These are phyloP conservation scores for Isabelozyma heimii DNA, from an alignment of 805 yeast genomes.

Conservation along the genomic window DNA sequence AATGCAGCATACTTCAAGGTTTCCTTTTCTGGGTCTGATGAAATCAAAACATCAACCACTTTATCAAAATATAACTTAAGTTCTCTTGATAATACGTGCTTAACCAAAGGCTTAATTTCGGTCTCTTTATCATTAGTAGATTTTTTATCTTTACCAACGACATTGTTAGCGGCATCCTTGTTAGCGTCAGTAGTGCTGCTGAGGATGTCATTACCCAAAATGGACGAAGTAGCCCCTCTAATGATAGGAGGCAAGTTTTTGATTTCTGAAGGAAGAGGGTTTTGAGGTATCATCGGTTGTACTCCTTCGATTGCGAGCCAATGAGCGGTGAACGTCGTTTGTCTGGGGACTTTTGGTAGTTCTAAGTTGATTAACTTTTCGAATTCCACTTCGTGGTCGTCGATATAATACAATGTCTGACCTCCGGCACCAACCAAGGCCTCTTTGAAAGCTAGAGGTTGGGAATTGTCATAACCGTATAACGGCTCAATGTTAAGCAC, in stretches of 20 bases:
- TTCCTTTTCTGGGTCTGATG: conserved; percentile 53
- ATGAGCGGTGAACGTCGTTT: conserved; percentile 88
- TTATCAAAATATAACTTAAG: conserved; percentile 90
- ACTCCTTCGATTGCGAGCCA: conserved; percentile 99
- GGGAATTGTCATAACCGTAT: conserved; percentile 77
- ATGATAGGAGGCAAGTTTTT: conserved; percentile 71
- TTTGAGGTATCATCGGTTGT: conserved; percentile 96
- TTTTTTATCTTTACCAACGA: conserved; percentile 17
- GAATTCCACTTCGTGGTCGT: conserved; percentile 90
- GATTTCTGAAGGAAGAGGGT: conserved; percentile 81
- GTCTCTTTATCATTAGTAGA: conserved; percentile 42
- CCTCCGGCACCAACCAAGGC: conserved; percentile 85
- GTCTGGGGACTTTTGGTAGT: conserved; percentile 90
- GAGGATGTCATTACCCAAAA: conserved; percentile 39
- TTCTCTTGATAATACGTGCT: conserved; percentile 93
- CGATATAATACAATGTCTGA: conserved; percentile 87
- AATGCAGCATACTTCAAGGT: conserved; percentile 75
- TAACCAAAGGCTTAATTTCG: conserved; percentile 83
- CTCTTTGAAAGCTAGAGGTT: conserved; percentile 77
- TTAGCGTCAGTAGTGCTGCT: conserved; percentile 18
- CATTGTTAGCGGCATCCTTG: conserved; percentile 6
- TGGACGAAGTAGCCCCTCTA: conserved; percentile 73
- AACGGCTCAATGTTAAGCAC: conserved; percentile 91
- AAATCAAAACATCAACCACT: conserved; percentile 73
- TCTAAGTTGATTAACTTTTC: conserved; percentile 93